Percentiles rank a stretch among this genome's conserved stretches.
Conservation (phyloP, 805 yeast species). For the Candida koratica region DNA sequence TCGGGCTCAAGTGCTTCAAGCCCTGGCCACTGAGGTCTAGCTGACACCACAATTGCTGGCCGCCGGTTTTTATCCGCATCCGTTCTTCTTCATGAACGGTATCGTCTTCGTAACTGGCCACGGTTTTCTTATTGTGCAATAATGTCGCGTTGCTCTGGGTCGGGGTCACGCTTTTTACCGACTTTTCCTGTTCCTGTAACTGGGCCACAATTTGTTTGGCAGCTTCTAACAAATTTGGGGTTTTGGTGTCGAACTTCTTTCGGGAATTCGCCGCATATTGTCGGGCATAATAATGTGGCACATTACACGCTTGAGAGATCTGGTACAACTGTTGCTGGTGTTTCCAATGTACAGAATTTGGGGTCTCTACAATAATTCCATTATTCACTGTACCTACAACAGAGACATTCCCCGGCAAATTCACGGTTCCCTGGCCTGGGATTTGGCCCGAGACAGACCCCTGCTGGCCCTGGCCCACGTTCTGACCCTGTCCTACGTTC, state of each 20-base stretch:
- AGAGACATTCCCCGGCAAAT: not conserved
- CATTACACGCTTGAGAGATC: slow-evolving; percentile 57
- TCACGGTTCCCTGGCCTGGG: not conserved
- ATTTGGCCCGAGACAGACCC: not conserved
- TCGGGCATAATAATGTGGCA: slow-evolving; percentile 81
- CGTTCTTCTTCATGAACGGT: slow-evolving; percentile 52
- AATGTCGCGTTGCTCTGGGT: slow-evolving; percentile 33
- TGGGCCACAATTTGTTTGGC: slow-evolving; percentile 35
- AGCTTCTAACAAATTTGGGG: slow-evolving; percentile 40
- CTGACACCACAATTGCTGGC: slow-evolving; percentile 90
- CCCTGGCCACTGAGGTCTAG: slow-evolving; percentile 91
- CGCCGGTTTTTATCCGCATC: slow-evolving; percentile 53
- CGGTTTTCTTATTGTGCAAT: slow-evolving; percentile 41
- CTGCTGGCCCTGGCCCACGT: not conserved
- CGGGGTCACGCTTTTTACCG: slow-evolving; percentile 25
- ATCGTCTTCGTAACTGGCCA: slow-evolving; percentile 51
- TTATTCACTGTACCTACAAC: not conserved
- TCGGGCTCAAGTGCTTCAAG: slow-evolving; percentile 62
- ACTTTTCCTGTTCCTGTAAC: slow-evolving; percentile 42
- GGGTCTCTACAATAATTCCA: slow-evolving; percentile 30
- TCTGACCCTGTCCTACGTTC: not conserved
- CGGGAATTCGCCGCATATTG: slow-evolving; percentile 70
- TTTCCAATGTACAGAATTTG: slow-evolving; percentile 60
- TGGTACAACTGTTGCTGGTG: slow-evolving; percentile 74
- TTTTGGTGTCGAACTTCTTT: slow-evolving; percentile 36